These are phyloP conservation scores for Talaromyces albobiverticillius DNA, from an alignment of 2,329 filamentous ascomycete genomes.

Conservation along the genomic window DNA sequence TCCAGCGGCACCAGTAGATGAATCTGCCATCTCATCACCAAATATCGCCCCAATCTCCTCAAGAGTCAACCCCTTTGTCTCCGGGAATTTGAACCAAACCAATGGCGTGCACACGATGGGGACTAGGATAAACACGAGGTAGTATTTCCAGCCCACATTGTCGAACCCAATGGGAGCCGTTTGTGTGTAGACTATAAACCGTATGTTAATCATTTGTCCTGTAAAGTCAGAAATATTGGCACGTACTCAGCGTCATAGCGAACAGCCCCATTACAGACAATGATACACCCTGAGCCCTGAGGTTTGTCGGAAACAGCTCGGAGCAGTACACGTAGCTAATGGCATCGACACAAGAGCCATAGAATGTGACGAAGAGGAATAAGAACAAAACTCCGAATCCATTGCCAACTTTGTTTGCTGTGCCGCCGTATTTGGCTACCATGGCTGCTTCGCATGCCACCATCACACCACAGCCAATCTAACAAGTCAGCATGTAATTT, in stretches of 20 bases:
- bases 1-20: no score
- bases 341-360: constrained; percentile 4
- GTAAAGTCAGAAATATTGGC: no score
- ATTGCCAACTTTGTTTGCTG: constrained; percentile 12
- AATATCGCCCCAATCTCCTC: not conserved
- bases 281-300: constrained; percentile 13
- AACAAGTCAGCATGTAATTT: not conserved
- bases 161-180: constrained; percentile 16
- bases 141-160: constrained; percentile 18
- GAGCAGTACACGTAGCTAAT: constrained; percentile 15
- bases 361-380: constrained; percentile 1
- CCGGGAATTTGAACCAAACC: not conserved
- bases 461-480: constrained; percentile 8
- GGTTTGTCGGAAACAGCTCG: constrained; percentile 15
- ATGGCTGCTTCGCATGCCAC: constrained; percentile 16
- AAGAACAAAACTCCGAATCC: constrained; percentile 5
- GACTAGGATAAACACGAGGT: constrained; percentile 12
- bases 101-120: not conserved
- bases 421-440: constrained; percentile 17
- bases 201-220: not conserved
- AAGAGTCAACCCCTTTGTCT: not conserved
- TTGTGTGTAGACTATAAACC: not conserved
- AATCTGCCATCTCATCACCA: no score
- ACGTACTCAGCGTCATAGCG: not conserved
- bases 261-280: constrained; percentile 1